These are phyloP conservation scores for Nitzschia sp. DNA, from an alignment of 108 stramenopile species.

Conservation along the genomic window DNA sequence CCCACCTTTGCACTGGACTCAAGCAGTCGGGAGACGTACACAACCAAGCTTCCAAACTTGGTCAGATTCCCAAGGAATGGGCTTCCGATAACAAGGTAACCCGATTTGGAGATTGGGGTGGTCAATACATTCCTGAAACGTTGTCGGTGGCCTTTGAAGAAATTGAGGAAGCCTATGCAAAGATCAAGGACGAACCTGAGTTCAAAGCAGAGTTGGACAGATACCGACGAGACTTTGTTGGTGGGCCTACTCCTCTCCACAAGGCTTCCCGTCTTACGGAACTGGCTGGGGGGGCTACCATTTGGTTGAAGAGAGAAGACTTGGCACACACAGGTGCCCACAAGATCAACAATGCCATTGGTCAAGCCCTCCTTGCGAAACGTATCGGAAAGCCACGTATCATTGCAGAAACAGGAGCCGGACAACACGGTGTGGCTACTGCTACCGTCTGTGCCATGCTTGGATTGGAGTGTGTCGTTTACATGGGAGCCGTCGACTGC, in stretches of 20 bases:
- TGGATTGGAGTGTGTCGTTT: slow-evolving; percentile 93
- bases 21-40: slow-evolving; percentile 62
- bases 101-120: slow-evolving; percentile 95
- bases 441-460: slow-evolving; percentile 96
- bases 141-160: slow-evolving; percentile 95
- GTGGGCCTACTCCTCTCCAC: slow-evolving; percentile 95
- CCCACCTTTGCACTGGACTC: slow-evolving; percentile 61
- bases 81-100: slow-evolving; percentile 39
- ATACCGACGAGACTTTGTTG: slow-evolving; percentile 91
- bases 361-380: slow-evolving; percentile 94
- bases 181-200: slow-evolving; percentile 85
- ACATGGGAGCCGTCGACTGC: slow-evolving; percentile 98
- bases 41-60: slow-evolving; percentile 78
- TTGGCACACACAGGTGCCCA: slow-evolving; percentile 97
- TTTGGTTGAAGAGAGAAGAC: slow-evolving; percentile 97
- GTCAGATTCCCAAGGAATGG: slow-evolving; percentile 65
- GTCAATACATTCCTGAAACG: slow-evolving; percentile 98
- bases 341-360: slow-evolving; percentile 99
- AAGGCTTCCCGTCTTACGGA: slow-evolving; percentile 90
- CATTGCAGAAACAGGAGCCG: slow-evolving; percentile 98
- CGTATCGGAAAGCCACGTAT: slow-evolving; percentile 95
- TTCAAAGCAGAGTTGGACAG: slow-evolving; percentile 92
- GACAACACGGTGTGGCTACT: slow-evolving; percentile 98
- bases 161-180: slow-evolving; percentile 87
- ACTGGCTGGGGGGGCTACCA: slow-evolving; percentile 88